Conservation (phyloP, 441 rosid genomes). For the Metrosideros polymorpha region DNA sequence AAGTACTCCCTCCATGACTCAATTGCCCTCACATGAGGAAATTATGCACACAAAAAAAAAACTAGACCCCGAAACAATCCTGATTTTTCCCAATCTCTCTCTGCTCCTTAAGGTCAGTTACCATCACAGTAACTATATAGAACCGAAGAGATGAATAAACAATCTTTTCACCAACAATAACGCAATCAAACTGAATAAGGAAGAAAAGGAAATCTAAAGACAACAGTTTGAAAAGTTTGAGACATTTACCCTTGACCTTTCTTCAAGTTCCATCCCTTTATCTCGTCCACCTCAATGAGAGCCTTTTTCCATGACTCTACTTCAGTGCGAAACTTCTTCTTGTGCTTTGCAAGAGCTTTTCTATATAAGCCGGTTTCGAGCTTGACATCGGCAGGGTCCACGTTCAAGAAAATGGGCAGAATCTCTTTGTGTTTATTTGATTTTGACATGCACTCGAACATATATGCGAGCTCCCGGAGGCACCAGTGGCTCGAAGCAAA, state of each 20-base stretch:
- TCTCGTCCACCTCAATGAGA: background rate
- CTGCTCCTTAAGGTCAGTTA: background rate
- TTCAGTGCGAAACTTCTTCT: background rate
- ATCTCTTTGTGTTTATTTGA: background rate
- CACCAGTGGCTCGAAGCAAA: background rate
- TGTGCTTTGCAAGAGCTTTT: background rate
- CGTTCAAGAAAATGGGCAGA: background rate
- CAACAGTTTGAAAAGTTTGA: background rate
- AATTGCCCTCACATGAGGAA: background rate
- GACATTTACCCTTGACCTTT: background rate
- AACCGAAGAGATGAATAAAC: background rate
- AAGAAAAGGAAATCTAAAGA: background rate
- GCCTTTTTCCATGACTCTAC: background rate
- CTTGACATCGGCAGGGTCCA: background rate
- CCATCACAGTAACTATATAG: background rate
- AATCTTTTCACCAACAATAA: background rate
- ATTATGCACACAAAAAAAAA: background rate
- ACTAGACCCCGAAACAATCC: background rate
- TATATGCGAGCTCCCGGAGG: background rate
- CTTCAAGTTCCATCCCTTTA: background rate
- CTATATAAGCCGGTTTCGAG: background rate
- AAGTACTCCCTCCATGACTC: background rate
- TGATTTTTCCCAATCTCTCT: background rate
- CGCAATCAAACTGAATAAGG: background rate
- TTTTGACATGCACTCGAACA: background rate